Percentiles rank a stretch among this genome's conserved stretches.
Evolutionary conservation across 2,329 filamentous ascomycete genomes (phyloP).

Genomic region (Talaromyces sp.): DNA sequence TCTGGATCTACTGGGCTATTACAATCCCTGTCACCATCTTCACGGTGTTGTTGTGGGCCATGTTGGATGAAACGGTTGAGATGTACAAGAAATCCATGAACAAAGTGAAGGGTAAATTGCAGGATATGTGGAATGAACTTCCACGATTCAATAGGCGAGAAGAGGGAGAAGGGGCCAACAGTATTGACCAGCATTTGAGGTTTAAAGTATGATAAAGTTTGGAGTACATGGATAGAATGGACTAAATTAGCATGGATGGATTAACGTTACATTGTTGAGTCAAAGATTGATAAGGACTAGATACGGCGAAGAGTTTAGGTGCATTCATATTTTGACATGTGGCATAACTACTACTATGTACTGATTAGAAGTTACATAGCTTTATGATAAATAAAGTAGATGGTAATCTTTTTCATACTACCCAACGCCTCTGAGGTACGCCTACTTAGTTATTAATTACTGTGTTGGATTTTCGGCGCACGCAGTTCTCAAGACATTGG

Average conservation of each 20-base stretch:
- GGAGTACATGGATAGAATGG: neutral
- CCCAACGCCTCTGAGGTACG: neutral
- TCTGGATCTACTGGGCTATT: slow-evolving; percentile 17
- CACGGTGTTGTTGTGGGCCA: slow-evolving; percentile 6
- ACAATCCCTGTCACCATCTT: slow-evolving; percentile 16
- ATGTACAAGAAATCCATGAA: slow-evolving; percentile 4
- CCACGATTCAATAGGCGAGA: neutral
- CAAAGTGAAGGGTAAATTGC: neutral
- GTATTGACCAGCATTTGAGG: neutral
- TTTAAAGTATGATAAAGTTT: neutral
- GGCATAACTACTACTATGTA: neutral
- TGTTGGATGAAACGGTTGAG: slow-evolving; percentile 10
- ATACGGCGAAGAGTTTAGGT: neutral
- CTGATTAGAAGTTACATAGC: neutral
- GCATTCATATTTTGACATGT: neutral
- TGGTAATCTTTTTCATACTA: neutral
- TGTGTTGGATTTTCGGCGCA: neutral
- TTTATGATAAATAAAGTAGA: neutral
- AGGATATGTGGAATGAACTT: neutral
- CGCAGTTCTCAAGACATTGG: neutral
- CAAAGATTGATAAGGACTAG: neutral
- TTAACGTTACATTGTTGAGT: neutral
- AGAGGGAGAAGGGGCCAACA: neutral
- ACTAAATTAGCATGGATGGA: neutral
- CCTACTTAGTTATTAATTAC: neutral